These are phyloP conservation scores for Murraya koenigii DNA, from an alignment of 345 rosid genomes.

Conservation along the genomic window DNA sequence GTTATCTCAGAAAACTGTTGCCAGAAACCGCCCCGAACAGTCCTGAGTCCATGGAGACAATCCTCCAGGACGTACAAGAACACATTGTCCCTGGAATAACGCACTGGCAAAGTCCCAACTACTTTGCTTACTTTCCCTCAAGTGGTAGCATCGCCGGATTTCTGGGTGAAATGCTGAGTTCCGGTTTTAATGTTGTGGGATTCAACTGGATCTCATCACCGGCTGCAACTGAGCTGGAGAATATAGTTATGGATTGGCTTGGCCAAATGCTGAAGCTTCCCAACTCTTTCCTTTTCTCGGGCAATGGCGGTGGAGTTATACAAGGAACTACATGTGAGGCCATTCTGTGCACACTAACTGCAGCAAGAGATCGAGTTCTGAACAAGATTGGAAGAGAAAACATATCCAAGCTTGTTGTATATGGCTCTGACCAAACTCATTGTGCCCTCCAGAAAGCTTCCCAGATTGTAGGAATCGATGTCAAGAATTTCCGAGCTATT, in stretches of 20 bases:
- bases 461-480: slow-evolving; percentile 43
- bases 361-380: slow-evolving; percentile 36
- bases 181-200: slow-evolving; percentile 41
- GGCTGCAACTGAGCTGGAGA: slow-evolving; percentile 52
- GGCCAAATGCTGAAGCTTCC: slow-evolving; percentile 39
- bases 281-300: slow-evolving; percentile 33
- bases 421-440: slow-evolving; percentile 46
- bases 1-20: slow-evolving; percentile 30
- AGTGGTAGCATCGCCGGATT: slow-evolving; percentile 29
- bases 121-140: slow-evolving; percentile 37
- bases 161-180: slow-evolving; percentile 34
- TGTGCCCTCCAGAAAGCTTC: slow-evolving; percentile 30
- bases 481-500: slow-evolving; percentile 39
- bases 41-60: slow-evolving; percentile 31
- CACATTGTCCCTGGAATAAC: slow-evolving; percentile 43
- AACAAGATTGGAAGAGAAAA: slow-evolving; percentile 13
- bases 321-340: slow-evolving; percentile 39
- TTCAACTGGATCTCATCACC: slow-evolving; percentile 51
- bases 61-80: slow-evolving; percentile 30
- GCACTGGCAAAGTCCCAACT: slow-evolving; percentile 46
- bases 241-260: slow-evolving; percentile 43
- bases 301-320: slow-evolving; percentile 41
- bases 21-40: slow-evolving; percentile 32
- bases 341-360: slow-evolving; percentile 34
- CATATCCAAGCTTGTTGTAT: slow-evolving; percentile 31